Evolutionary conservation across 2,329 filamentous ascomycete species (phyloP), one percentile per base, ranked within the genome.

Genomic region (Aschersonia sp.): DNA sequence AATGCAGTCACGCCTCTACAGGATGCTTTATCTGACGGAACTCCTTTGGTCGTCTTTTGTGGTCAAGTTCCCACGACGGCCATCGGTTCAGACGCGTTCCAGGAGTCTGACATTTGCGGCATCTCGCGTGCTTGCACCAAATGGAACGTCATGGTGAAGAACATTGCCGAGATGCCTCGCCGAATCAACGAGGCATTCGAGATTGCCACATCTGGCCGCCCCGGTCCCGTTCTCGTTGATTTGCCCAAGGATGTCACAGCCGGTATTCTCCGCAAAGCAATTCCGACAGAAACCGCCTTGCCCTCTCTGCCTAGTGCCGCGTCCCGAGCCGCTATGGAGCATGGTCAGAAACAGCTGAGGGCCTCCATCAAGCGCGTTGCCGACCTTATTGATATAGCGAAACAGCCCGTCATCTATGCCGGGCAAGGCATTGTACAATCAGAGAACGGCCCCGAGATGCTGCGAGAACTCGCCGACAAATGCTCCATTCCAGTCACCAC

Each of bases 111-210:
- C 61, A 82, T 94, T 37, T 74, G 96, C 50, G 90, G 90, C 56
- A 97, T 98, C 64, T 94, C 87, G 35, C 79, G 90, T 59, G 82
- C 89, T 22, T 96, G 89, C 75, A 96, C 89, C 56, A 97, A 97
- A 72, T 98, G 92, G 92, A 97, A 97, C 59, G 87, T 94, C 51
- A 94, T 97, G 88, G 87, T 96, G 45, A 96, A 94, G 76, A 90
- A 83, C 64, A 81, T 95, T 48, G 88, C 87, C 46, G 92, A 98
- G 68, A 75, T 98, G 48, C 92, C 92, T 46, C 80, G 86, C 58
- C 79, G 90, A 54, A 97, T 97, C 62, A 95, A 96, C 65, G 92
- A 97, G 70, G 92, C 92, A 45, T 97, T 97, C 61, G 89, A 97
- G 69, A 97, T 97, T 61, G 92, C 92, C 41, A 97, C 87, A 42